A percentile compares a stretch with the other conserved stretches of the same genome.
Conservation (phyloP, 2,329 filamentous ascomycete species). For the Microcyclospora tardicrescens region DNA sequence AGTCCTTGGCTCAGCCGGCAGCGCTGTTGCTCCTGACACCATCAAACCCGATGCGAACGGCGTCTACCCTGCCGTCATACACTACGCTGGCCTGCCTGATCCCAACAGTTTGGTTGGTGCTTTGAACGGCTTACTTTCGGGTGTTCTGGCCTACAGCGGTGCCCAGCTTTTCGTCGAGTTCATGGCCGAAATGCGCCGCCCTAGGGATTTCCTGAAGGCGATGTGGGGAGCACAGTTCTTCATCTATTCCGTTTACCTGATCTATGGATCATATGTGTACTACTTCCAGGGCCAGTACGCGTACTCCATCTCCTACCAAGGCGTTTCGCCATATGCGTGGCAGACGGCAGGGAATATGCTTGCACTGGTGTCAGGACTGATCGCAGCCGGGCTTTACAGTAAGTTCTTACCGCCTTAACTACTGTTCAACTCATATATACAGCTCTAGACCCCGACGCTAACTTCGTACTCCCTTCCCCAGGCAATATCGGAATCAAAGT, state of each 20-base stretch:
- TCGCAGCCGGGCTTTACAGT: constrained; percentile 30
- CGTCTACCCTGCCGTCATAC: constrained; percentile 8
- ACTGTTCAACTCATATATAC: too few species aligned
- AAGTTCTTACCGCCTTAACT: too few species aligned
- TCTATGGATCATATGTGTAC: constrained; percentile 37
- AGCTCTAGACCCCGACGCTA: too few species aligned
- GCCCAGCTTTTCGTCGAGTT: constrained; percentile 47
- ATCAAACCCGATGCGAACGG: constrained; percentile 14
- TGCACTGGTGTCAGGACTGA: constrained; percentile 26
- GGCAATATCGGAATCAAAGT: constrained; percentile 36
- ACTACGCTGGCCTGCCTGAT: constrained; percentile 7
- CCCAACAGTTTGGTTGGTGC: constrained; percentile 8
- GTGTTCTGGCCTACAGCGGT: constrained; percentile 36
- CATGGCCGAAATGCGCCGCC: constrained; percentile 41
- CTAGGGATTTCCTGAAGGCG: constrained; percentile 37
- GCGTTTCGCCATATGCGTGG: constrained; percentile 26
- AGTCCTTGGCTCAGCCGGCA: constrained; percentile 9
- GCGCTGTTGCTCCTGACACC: constrained; percentile 22
- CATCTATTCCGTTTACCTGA: constrained; percentile 37
- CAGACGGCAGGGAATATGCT: constrained; percentile 31
- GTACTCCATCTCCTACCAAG: constrained; percentile 30
- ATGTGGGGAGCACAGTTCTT: constrained; percentile 35
- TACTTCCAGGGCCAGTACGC: constrained; percentile 36
- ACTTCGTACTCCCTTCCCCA: too few species aligned
- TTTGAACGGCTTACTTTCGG: constrained; percentile 13